Evolutionary conservation across 768 basidiomycete genomes (phyloP).

Genomic region (Sistotremastrum niveocremeum): DNA sequence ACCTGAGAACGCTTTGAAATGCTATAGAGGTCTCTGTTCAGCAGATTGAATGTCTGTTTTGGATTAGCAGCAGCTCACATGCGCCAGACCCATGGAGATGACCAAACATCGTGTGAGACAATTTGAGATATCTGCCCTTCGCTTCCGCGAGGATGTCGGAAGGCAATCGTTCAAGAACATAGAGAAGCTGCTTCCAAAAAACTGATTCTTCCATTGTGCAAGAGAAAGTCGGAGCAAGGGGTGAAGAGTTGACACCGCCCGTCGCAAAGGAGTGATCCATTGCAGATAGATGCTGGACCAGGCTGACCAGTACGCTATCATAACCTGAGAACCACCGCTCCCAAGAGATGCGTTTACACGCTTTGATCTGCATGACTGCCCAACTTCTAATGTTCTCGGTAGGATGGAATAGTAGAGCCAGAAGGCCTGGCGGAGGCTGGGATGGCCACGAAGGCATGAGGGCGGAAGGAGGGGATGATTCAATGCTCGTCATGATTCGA

Average conservation of each 20-base stretch:
- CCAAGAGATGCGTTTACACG: conserved; percentile 31
- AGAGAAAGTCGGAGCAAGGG: not conserved
- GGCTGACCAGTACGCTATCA: not conserved
- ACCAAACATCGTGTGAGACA: conserved; percentile 40
- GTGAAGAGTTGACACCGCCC: too few species aligned
- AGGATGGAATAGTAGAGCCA: conserved; percentile 43
- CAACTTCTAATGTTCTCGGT: conserved; percentile 39
- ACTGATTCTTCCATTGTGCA: conserved; percentile 11
- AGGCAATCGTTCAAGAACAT: conserved; percentile 42
- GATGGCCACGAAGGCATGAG: conserved; percentile 38
- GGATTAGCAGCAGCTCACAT: conserved; percentile 32
- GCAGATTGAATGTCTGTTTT: not conserved
- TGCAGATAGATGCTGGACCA: not conserved
- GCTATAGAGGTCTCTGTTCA: too few species aligned
- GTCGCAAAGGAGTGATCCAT: too few species aligned
- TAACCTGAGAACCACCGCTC: conserved; percentile 19
- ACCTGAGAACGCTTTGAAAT: conserved; percentile 32
- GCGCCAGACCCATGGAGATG: conserved; percentile 48
- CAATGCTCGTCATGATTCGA: conserved; percentile 29
- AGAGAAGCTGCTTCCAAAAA: conserved; percentile 39
- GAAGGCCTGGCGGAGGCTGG: conserved; percentile 43
- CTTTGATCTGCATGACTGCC: conserved; percentile 36
- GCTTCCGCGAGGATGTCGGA: conserved; percentile 23
- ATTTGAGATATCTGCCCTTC: conserved; percentile 23
- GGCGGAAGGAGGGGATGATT: conserved; percentile 22